Evolutionary conservation across 495 filamentous ascomycete genomes (phyloP), one percentile per base, ranked within the genome.

Genomic region (Aspergillus incahuasiensis): DNA sequence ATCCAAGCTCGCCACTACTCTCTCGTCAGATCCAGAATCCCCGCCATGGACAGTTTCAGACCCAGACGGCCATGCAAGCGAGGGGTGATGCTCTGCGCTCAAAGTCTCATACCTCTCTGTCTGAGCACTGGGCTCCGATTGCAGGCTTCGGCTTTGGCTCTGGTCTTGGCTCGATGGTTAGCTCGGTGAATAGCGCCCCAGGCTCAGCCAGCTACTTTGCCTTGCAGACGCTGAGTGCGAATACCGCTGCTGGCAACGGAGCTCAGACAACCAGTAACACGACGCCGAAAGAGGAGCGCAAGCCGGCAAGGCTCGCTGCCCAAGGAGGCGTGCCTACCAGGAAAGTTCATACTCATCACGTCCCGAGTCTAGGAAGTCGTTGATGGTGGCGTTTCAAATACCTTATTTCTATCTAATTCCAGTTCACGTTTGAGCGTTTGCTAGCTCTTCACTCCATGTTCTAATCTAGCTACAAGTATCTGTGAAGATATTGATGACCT

Each of bases 161-260:
- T 35, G 32, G 32, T 3, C 13, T 12, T 35, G 32, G 8, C 18
- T 19, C 24, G 15, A 24, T 52, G 28, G 20, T 11, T 16, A 30
- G 47, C 9, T 32, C 20, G 18, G 9, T 7, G 42, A 12, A 25
- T 9, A 61, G 61, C 22, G 56, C 8, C 6, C 32, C 32, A 35
- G 32, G 57, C 32, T 28, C 43, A 24, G 64, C 60, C 19, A 64
- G 70, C 0, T 74, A 72, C 59, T 73, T 73, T 41, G 54, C 65
- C 18, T 44, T 68, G 9, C 57, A 50, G 22, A 50, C 65, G 57
- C 20, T 21, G 47, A 21, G 32, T 15, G 18, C 47, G 8, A 18
- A 28, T 28, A 8, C 25, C 25, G 25, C 18, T 9, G 11, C 3
- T 38, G 24, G 46, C 38, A 25, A 57, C 51, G 42, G 59, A 18